Percentiles rank a stretch among this genome's conserved stretches.
phyloP scores from a whole-genome alignment of 257 asterid genomes.

The Linaria vulgaris region DNA sequence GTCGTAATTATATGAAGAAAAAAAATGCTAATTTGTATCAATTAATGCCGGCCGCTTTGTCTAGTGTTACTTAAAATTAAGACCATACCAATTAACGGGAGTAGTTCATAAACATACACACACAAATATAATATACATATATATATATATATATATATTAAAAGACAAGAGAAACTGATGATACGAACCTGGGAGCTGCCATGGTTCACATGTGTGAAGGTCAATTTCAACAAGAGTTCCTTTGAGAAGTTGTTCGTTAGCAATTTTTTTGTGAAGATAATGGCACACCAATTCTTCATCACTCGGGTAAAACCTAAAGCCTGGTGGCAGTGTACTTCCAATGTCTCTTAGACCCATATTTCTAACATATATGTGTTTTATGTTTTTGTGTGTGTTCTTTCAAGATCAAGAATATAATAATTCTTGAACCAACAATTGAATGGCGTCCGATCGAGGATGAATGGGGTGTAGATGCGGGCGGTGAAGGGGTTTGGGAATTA shows the following conservation, averaged over 20 bases:
- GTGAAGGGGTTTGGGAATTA: background rate
- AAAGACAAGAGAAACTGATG: background rate
- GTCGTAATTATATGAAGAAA: no score
- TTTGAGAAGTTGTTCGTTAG: constrained; percentile 44
- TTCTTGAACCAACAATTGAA: no score
- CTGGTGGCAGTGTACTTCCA: constrained; percentile 81
- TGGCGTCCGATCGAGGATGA: no score
- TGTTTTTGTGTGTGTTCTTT: background rate
- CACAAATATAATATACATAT: no score
- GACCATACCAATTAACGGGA: no score
- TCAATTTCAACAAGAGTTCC: constrained; percentile 80
- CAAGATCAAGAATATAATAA: no score
- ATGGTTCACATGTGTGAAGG: constrained; percentile 89
- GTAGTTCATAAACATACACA: no score
- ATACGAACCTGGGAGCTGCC: constrained; percentile 91
- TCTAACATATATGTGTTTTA: background rate
- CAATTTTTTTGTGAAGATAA: constrained; percentile 70
- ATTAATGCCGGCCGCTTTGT: no score
- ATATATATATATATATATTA: no score
- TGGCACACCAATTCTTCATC: constrained; percentile 85
- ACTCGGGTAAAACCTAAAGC: constrained; percentile 82
- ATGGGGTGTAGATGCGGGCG: no score
- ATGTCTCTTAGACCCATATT: constrained; percentile 75
- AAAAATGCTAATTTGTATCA: no score
- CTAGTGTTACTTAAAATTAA: no score